phyloP scores from a whole-genome alignment of 2,329 filamentous ascomycete species.

The Exserohilum turcica region DNA sequence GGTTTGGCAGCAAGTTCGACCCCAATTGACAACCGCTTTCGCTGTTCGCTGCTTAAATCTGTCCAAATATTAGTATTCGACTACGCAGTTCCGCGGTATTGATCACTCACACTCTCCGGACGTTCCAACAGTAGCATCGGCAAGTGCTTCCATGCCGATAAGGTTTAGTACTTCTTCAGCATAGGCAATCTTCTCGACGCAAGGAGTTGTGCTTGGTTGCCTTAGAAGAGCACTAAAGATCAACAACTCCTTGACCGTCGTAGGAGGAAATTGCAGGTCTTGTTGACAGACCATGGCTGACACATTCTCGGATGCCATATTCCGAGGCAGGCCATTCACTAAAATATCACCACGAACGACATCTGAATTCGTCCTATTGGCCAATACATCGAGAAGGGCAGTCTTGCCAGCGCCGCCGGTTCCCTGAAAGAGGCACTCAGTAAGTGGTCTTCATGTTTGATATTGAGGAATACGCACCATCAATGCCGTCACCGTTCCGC shows the following conservation, averaged over 20 bases:
- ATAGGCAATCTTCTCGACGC: constrained; percentile 62
- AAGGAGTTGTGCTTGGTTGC: constrained; percentile 59
- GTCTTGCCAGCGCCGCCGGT: constrained; percentile 39
- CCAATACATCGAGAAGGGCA: constrained; percentile 48
- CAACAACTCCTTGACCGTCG: constrained; percentile 65
- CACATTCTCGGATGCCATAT: constrained; percentile 81
- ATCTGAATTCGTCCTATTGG: constrained; percentile 80
- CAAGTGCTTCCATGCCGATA: constrained; percentile 63
- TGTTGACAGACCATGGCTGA: constrained; percentile 61
- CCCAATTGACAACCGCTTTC: constrained; percentile 65
- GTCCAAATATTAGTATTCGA: no score
- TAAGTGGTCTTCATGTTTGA: no score
- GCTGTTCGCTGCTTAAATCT: constrained; percentile 55
- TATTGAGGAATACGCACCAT: no score
- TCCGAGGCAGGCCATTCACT: constrained; percentile 73
- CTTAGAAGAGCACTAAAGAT: constrained; percentile 64
- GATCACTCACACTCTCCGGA: no score
- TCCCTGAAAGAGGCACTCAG: no score
- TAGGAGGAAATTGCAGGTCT: constrained; percentile 62
- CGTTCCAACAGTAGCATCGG: constrained; percentile 57
- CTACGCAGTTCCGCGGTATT: no score
- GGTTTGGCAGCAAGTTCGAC: constrained; percentile 48
- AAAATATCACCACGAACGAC: constrained; percentile 79
- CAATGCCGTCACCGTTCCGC: constrained; percentile 56
- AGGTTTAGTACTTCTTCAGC: constrained; percentile 64